Evolutionary conservation across 1,139 yeast genomes (phyloP).

Genomic region (Hyphopichia burtonii): DNA sequence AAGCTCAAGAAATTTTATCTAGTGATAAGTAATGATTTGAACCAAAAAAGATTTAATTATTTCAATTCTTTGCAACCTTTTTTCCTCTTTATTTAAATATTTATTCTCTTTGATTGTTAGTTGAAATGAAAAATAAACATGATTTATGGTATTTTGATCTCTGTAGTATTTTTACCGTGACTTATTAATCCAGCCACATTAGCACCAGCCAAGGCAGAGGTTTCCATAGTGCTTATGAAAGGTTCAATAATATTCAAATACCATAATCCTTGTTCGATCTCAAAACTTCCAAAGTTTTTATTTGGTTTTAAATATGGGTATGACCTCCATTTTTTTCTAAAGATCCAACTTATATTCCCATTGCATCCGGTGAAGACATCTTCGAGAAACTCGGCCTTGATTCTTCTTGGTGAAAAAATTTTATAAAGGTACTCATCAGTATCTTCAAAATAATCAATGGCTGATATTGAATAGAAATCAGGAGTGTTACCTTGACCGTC

Average conservation of each 20-base stretch:
- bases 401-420: conserved; percentile 27
- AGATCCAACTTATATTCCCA: conserved; percentile 10
- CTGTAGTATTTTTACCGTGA: conserved; percentile 1
- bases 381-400: conserved; percentile 16
- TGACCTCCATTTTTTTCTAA: conserved; percentile 27
- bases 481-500: conserved; percentile 19
- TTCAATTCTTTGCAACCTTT: background rate
- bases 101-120: background rate
- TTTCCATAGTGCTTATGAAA: conserved; percentile 49
- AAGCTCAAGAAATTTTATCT: conserved; percentile 36
- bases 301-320: conserved; percentile 30
- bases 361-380: conserved; percentile 10
- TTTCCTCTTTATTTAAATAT: background rate
- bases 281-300: conserved; percentile 18
- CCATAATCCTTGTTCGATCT: conserved; percentile 27
- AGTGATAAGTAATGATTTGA: background rate
- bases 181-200: conserved; percentile 33
- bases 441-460: conserved; percentile 18
- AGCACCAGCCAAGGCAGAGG: conserved; percentile 47
- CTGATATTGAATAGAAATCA: conserved; percentile 25
- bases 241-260: conserved; percentile 42
- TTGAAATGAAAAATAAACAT: background rate
- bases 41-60: no score
- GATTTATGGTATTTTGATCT: background rate
- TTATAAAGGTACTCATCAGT: conserved; percentile 34